A percentile compares a stretch with the other conserved stretches of the same genome.
phyloP scores from a whole-genome alignment of 140 eudicot species.

The Anethum foeniculum region DNA sequence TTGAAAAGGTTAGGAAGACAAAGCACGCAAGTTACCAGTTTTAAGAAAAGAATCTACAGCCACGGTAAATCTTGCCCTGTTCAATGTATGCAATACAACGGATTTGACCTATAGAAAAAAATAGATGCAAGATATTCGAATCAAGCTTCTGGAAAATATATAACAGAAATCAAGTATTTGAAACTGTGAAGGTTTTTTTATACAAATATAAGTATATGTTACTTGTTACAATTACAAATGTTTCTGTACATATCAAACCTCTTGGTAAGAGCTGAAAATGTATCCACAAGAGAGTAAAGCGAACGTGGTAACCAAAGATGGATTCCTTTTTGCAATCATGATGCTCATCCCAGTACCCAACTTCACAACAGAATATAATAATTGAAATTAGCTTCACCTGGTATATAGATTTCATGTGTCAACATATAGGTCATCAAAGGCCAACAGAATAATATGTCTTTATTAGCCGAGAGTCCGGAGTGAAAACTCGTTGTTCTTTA shows the following conservation, averaged over 20 bases:
- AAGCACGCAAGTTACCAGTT: constrained; percentile 48
- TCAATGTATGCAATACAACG: constrained; percentile 80
- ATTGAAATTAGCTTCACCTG: constrained; percentile 15
- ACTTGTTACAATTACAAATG: background rate
- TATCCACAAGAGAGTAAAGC: constrained; percentile 89
- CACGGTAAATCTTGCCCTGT: constrained; percentile 84
- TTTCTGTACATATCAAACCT: constrained; percentile 38
- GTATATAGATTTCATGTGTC: background rate
- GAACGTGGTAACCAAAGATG: constrained; percentile 78
- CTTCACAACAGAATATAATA: constrained; percentile 35
- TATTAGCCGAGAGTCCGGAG: background rate
- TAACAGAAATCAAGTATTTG: background rate
- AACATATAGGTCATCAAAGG: background rate
- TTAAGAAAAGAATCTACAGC: constrained; percentile 85
- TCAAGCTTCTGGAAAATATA: background rate
- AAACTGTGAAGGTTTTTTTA: background rate
- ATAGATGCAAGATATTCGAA: background rate
- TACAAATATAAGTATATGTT: background rate
- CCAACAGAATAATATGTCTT: background rate
- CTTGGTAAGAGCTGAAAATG: constrained; percentile 77
- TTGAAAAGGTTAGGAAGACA: background rate
- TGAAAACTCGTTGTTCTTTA: background rate
- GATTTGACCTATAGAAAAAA: constrained; percentile 62
- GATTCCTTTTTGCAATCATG: constrained; percentile 75
- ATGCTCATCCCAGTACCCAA: constrained; percentile 93